phyloP scores from a whole-genome alignment of 2,329 filamentous ascomycete genomes.

The Pseudogymnoascus sp. region DNA sequence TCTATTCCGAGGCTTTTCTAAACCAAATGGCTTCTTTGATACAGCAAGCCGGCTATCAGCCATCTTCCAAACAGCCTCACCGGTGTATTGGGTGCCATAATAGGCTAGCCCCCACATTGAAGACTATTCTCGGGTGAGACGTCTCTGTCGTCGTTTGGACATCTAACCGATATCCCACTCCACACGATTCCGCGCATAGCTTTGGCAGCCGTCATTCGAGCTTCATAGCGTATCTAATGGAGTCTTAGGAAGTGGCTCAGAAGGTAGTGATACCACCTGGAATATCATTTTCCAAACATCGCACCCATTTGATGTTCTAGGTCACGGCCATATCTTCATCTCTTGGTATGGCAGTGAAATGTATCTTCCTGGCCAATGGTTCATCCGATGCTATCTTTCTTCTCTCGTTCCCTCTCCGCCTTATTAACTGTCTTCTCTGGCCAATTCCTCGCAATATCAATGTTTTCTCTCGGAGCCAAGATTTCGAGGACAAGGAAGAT shows the following conservation, averaged over 20 bases:
- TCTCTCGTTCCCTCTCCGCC: conserved; percentile 8
- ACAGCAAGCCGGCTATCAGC: neutral
- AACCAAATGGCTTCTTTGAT: neutral
- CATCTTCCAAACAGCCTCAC: neutral
- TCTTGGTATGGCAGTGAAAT: neutral
- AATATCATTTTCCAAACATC: neutral
- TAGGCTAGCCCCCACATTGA: neutral
- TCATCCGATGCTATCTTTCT: conserved; percentile 3
- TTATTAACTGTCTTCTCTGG: conserved; percentile 55
- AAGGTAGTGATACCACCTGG: neutral
- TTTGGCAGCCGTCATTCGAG: neutral
- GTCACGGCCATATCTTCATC: neutral
- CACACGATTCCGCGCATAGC: too few relatives aligned
- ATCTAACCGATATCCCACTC: neutral
- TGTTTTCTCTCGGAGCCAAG: conserved; percentile 73
- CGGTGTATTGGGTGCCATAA: neutral
- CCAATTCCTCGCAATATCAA: conserved; percentile 88
- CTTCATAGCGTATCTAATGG: neutral
- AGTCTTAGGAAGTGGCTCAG: neutral
- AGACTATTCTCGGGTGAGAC: neutral
- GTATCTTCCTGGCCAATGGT: neutral
- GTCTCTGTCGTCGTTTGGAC: neutral
- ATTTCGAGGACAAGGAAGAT: conserved; percentile 84
- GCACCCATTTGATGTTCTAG: neutral
- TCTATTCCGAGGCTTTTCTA: neutral